A percentile compares a stretch with the other conserved stretches of the same genome.
Evolutionary conservation across 805 yeast genomes (phyloP).

Genomic region (Candida maesae): DNA sequence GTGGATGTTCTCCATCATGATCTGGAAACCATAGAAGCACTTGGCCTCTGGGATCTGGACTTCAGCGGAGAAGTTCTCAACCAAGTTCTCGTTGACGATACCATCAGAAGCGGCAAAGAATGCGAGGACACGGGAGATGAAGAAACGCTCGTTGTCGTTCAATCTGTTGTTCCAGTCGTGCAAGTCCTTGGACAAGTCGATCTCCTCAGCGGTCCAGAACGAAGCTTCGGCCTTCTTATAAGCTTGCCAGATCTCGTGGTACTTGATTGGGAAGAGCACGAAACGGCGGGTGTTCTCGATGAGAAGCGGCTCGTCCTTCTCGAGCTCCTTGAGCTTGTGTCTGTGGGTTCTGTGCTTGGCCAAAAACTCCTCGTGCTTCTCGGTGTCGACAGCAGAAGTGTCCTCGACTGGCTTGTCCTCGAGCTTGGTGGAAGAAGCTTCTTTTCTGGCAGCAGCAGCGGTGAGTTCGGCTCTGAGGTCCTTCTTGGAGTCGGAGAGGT

Average conservation of each 20-base stretch:
- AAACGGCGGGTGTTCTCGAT: slow-evolving; percentile 82
- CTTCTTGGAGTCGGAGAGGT: slow-evolving; percentile 42
- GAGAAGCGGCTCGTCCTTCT: slow-evolving; percentile 86
- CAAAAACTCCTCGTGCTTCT: slow-evolving; percentile 54
- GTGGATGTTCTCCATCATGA: slow-evolving; percentile 99
- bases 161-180: slow-evolving; percentile 90
- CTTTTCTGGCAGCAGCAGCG: slow-evolving; percentile 39
- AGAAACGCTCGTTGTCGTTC: slow-evolving; percentile 89
- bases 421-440: slow-evolving; percentile 16
- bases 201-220: slow-evolving; percentile 99
- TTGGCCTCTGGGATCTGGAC: slow-evolving; percentile 97
- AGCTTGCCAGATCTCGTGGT: slow-evolving; percentile 98
- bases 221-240: slow-evolving; percentile 99
- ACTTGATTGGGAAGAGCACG: slow-evolving; percentile 93
- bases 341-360: slow-evolving; percentile 65
- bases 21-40: slow-evolving; percentile 98
- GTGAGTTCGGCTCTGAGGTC: slow-evolving; percentile 39
- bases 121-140: slow-evolving; percentile 89
- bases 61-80: slow-evolving; percentile 95
- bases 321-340: slow-evolving; percentile 66
- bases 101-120: slow-evolving; percentile 99
- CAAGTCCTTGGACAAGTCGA: slow-evolving; percentile 87
- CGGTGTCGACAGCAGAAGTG: slow-evolving; percentile 24
- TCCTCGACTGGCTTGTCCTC: slow-evolving; percentile 17
- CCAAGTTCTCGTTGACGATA: slow-evolving; percentile 95